Percentiles rank a stretch among this genome's conserved stretches.
Conservation (phyloP, 2,329 filamentous ascomycete species). For the Colletotrichum shisoi region DNA sequence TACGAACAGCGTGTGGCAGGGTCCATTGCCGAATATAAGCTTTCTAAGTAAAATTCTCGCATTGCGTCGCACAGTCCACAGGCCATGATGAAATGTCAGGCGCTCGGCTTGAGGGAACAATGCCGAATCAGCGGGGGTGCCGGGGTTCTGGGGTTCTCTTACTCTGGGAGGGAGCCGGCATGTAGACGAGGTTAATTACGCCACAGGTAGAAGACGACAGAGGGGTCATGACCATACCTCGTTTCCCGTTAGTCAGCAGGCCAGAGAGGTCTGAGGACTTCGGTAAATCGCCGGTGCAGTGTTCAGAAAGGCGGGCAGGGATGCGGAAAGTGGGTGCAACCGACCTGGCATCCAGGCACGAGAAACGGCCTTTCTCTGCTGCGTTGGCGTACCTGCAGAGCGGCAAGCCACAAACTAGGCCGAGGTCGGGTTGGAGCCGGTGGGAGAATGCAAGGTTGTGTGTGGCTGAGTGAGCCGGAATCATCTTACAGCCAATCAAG, state of each 20-base stretch:
- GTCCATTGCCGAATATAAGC: not conserved
- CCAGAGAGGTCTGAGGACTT: not conserved
- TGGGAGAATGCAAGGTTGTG: not conserved
- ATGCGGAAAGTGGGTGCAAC: not conserved
- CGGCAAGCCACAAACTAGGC: conserved; percentile 20
- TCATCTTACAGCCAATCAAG: not conserved
- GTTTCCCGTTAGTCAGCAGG: not conserved
- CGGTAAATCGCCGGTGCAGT: not conserved
- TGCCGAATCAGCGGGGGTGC: not conserved
- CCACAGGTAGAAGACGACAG: not conserved
- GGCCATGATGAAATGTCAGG: not conserved
- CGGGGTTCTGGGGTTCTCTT: not conserved
- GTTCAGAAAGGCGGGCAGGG: not conserved
- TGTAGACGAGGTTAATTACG: too few relatives aligned
- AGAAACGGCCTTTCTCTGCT: not conserved
- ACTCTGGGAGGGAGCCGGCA: not conserved
- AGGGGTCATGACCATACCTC: not conserved
- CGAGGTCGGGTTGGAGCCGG: not conserved
- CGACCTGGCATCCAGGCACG: conserved; percentile 9
- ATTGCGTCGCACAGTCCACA: too few relatives aligned
- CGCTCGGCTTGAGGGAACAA: not conserved
- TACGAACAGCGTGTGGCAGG: not conserved
- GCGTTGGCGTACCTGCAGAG: conserved; percentile 12
- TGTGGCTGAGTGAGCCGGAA: not conserved
- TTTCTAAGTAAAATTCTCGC: not conserved